A percentile compares a stretch with the other conserved stretches of the same genome.
phyloP scores from a whole-genome alignment of 345 rosid genomes.

The Populus euphratica region DNA sequence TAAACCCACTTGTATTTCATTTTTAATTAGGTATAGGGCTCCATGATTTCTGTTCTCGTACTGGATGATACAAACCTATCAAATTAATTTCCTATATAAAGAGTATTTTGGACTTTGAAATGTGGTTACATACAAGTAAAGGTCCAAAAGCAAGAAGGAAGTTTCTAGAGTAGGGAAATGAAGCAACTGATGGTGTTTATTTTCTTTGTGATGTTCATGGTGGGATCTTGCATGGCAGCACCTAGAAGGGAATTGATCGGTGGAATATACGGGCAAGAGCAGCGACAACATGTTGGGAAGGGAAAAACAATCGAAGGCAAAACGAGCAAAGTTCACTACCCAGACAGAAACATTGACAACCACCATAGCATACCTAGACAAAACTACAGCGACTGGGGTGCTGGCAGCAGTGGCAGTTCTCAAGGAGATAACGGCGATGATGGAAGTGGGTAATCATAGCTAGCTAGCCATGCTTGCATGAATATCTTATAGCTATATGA shows the following conservation, averaged over 20 bases:
- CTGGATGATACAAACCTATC: too few relatives aligned
- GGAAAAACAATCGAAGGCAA: constrained; percentile 18
- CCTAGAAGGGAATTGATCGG: constrained; percentile 20
- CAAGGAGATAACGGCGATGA: constrained; percentile 13
- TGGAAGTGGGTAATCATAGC: constrained; percentile 8
- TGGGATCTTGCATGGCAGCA: constrained; percentile 21
- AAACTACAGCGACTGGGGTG: constrained; percentile 21
- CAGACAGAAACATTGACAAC: constrained; percentile 26
- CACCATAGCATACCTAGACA: constrained; percentile 45
- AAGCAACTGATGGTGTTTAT: constrained; percentile 17
- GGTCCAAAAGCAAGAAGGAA: too few relatives aligned
- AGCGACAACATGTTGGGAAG: constrained; percentile 8
- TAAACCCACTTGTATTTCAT: constrained; percentile 16
- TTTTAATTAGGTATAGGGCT: constrained; percentile 17
- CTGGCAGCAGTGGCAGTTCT: neutral
- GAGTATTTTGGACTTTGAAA: too few relatives aligned
- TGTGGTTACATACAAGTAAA: too few relatives aligned
- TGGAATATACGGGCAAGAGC: constrained; percentile 23
- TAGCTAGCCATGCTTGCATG: neutral
- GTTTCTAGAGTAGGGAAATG: neutral
- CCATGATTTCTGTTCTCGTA: neutral
- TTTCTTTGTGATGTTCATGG: constrained; percentile 24
- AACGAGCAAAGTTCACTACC: constrained; percentile 1
- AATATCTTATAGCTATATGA: too few relatives aligned
- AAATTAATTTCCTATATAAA: too few relatives aligned